Evolutionary conservation across 345 rosid genomes (phyloP).

Genomic region (Populus euphratica): DNA sequence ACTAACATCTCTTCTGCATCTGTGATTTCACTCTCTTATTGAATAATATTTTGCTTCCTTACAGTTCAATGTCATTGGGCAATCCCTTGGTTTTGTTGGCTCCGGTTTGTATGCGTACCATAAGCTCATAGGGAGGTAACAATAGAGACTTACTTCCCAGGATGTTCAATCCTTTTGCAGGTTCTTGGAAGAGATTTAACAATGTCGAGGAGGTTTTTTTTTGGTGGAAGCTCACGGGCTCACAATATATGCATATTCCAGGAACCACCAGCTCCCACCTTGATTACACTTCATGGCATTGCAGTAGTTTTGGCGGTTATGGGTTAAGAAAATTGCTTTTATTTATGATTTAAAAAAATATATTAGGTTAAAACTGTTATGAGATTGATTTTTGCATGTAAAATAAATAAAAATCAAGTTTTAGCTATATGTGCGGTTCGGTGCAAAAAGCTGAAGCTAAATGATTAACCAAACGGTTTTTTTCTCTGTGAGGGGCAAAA

Average conservation of each 20-base stretch:
- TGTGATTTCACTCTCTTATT: conserved; percentile 3
- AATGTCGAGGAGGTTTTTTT: not conserved
- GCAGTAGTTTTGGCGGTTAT: too few relatives aligned
- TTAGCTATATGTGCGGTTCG: too few relatives aligned
- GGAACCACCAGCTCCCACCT: not conserved
- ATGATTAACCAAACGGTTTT: too few relatives aligned
- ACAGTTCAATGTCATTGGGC: conserved; percentile 90
- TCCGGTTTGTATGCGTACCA: conserved; percentile 89
- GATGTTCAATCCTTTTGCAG: not conserved
- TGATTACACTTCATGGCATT: too few relatives aligned
- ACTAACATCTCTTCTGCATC: not conserved
- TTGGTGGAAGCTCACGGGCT: not conserved
- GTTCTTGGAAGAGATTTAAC: not conserved
- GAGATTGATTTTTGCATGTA: too few relatives aligned
- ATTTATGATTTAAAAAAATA: too few relatives aligned
- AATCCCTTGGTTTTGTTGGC: conserved; percentile 80
- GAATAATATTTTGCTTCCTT: conserved; percentile 7
- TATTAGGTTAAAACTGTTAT: too few relatives aligned
- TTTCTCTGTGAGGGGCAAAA: too few relatives aligned
- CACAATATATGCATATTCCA: not conserved
- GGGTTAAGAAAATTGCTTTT: too few relatives aligned
- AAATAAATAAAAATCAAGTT: too few relatives aligned
- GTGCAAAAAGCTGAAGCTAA: too few relatives aligned
- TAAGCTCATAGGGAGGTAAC: conserved; percentile 64
- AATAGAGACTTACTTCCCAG: not conserved